phyloP scores from a whole-genome alignment of 306 rosid species.

The Cicer yamashitae region DNA sequence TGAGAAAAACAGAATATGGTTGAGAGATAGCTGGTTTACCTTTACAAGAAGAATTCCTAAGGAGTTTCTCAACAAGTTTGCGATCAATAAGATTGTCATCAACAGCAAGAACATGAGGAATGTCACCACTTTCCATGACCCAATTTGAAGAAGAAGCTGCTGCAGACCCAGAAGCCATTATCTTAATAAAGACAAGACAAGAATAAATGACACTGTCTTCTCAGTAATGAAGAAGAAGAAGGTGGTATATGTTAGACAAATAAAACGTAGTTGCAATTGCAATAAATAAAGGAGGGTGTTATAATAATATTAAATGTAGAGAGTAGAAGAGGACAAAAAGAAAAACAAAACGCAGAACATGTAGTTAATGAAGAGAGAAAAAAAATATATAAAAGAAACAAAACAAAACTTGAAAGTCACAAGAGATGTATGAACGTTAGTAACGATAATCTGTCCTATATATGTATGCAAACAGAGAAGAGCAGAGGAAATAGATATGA shows the following conservation, averaged over 20 bases:
- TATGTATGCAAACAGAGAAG: constrained; percentile 31
- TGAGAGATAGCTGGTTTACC: constrained; percentile 50
- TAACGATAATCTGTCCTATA: constrained; percentile 31
- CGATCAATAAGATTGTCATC: constrained; percentile 86
- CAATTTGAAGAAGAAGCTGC: constrained; percentile 51
- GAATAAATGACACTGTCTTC: neutral
- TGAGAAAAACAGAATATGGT: neutral
- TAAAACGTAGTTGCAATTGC: constrained; percentile 50
- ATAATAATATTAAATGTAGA: constrained; percentile 32
- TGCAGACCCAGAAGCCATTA: constrained; percentile 53
- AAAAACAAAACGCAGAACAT: constrained; percentile 36
- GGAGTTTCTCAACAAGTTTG: constrained; percentile 81
- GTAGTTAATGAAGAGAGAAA: constrained; percentile 46
- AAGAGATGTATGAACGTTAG: constrained; percentile 56
- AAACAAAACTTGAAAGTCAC: constrained; percentile 51
- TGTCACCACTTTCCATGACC: constrained; percentile 63
- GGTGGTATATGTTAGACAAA: constrained; percentile 19
- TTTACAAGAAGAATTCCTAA: constrained; percentile 80
- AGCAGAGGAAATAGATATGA: constrained; percentile 46
- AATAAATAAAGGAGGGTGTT: constrained; percentile 51
- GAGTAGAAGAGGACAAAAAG: constrained; percentile 42
- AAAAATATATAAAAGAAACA: constrained; percentile 5
- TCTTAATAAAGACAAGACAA: constrained; percentile 1
- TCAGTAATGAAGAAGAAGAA: neutral
- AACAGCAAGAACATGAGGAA: constrained; percentile 93